A percentile compares a stretch with the other conserved stretches of the same genome.
Conservation (phyloP, 2,329 filamentous ascomycete species). For the Lasiodiplodia citricola region DNA sequence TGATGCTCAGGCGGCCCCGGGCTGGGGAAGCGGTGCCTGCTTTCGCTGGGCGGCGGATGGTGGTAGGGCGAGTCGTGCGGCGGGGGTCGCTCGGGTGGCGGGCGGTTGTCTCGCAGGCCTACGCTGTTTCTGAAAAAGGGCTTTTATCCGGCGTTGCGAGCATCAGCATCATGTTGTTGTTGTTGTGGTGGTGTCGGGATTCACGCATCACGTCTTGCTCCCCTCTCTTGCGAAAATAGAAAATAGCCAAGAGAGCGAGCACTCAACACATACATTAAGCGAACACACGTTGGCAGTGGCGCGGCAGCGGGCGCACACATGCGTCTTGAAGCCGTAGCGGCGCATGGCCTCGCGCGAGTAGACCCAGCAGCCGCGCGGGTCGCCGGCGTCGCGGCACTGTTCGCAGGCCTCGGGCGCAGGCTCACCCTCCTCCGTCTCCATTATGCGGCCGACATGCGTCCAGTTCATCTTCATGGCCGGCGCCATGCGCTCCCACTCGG, state of each 20-base stretch:
- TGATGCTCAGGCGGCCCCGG: neutral
- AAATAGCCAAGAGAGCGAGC: too few relatives aligned
- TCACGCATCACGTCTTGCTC: neutral
- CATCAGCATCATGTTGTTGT: neutral
- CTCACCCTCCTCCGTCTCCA: conserved; percentile 20
- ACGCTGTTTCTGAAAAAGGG: conserved; percentile 13
- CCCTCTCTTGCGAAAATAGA: neutral
- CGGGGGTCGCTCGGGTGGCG: neutral
- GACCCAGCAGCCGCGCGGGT: conserved; percentile 2
- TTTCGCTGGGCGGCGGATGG: neutral
- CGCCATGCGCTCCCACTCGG: conserved; percentile 10
- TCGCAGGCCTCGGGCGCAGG: conserved; percentile 5
- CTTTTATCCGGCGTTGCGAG: neutral
- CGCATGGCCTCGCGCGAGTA: conserved; percentile 17
- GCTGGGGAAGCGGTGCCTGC: neutral
- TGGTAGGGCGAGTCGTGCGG: neutral
- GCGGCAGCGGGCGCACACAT: conserved; percentile 14
- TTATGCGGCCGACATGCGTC: conserved; percentile 18
- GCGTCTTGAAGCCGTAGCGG: conserved; percentile 21
- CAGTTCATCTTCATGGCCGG: conserved; percentile 21
- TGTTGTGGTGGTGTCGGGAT: too few relatives aligned
- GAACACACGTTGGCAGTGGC: conserved; percentile 17
- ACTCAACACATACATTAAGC: conserved; percentile 13
- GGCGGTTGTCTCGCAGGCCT: conserved; percentile 9
- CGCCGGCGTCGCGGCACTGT: conserved; percentile 7